A percentile compares a stretch with the other conserved stretches of the same genome.
phyloP scores from a whole-genome alignment of 1,139 yeast genomes.

The Hemisphaericaspora subhashii region DNA sequence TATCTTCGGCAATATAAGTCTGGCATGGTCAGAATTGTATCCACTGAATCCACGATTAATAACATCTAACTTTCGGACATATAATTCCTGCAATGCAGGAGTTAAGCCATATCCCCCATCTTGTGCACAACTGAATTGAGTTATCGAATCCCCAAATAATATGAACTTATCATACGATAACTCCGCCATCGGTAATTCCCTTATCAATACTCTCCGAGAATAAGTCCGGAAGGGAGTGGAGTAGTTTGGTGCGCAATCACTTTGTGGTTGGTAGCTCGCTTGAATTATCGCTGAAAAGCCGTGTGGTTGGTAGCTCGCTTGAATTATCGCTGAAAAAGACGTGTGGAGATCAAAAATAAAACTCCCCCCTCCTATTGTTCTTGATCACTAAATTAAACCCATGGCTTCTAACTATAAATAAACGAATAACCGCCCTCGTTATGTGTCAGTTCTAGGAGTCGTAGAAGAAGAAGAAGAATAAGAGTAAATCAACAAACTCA shows the following conservation, averaged over 20 bases:
- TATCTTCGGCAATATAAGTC: conserved; percentile 45
- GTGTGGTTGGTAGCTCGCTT: conserved; percentile 3
- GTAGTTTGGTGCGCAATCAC: too few relatives aligned
- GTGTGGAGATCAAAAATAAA: not conserved
- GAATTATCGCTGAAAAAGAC: conserved; percentile 1
- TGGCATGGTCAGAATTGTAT: conserved; percentile 56
- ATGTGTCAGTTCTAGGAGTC: too few relatives aligned
- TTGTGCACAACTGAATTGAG: conserved; percentile 49
- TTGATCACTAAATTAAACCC: too few relatives aligned
- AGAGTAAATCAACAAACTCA: not conserved
- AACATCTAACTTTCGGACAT: conserved; percentile 54
- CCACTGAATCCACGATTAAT: conserved; percentile 65
- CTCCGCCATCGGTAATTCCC: conserved; percentile 4
- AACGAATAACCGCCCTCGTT: too few relatives aligned
- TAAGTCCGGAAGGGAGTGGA: not conserved
- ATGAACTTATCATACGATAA: conserved; percentile 46
- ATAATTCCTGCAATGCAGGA: conserved; percentile 47
- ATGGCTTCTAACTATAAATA: too few relatives aligned
- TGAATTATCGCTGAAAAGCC: conserved; percentile 1
- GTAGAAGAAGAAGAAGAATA: too few relatives aligned
- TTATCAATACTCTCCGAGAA: too few relatives aligned
- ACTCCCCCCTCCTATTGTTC: too few relatives aligned
- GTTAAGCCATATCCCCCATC: conserved; percentile 47
- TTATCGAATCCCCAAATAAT: conserved; percentile 71
- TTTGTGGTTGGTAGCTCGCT: conserved; percentile 3